These are phyloP conservation scores for Pseudozyma hubeiensis DNA, from an alignment of 1,284 basidiomycete species.

Conservation along the genomic window DNA sequence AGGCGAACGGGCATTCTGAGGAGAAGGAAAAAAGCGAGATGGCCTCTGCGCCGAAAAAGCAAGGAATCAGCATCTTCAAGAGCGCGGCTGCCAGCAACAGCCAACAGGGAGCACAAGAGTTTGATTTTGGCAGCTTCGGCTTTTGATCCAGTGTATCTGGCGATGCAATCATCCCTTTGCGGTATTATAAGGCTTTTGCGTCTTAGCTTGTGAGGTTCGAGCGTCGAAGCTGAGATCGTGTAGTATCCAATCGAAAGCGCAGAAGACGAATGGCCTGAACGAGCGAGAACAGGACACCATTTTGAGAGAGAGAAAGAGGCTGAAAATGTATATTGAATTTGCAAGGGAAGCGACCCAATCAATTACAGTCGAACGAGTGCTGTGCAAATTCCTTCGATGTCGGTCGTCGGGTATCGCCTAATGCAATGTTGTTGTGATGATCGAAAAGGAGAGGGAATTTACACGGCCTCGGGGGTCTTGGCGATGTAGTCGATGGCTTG, in stretches of 20 bases:
- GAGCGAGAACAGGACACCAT: no score
- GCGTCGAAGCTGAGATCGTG: neutral
- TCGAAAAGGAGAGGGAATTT: neutral
- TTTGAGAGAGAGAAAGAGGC: neutral
- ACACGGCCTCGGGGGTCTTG: slow-evolving; percentile 83
- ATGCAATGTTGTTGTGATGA: neutral
- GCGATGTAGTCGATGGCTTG: slow-evolving; percentile 98
- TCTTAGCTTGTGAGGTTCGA: neutral
- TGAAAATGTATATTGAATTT: neutral
- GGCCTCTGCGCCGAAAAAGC: slow-evolving; percentile 29
- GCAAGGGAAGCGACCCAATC: neutral
- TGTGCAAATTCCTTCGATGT: no score
- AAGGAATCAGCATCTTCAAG: slow-evolving; percentile 52
- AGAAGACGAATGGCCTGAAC: neutral
- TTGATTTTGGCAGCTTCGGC: slow-evolving; percentile 56
- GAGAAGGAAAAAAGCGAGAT: neutral
- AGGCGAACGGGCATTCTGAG: neutral
- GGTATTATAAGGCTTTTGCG: neutral
- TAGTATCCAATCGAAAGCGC: neutral
- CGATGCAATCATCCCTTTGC: no score
- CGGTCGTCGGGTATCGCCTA: no score
- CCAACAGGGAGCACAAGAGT: slow-evolving; percentile 58
- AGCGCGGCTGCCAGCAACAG: slow-evolving; percentile 46
- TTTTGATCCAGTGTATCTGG: slow-evolving; percentile 26
- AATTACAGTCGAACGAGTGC: neutral